Conservation (phyloP, 805 yeast genomes). For the Torulaspora delbrueckii region DNA sequence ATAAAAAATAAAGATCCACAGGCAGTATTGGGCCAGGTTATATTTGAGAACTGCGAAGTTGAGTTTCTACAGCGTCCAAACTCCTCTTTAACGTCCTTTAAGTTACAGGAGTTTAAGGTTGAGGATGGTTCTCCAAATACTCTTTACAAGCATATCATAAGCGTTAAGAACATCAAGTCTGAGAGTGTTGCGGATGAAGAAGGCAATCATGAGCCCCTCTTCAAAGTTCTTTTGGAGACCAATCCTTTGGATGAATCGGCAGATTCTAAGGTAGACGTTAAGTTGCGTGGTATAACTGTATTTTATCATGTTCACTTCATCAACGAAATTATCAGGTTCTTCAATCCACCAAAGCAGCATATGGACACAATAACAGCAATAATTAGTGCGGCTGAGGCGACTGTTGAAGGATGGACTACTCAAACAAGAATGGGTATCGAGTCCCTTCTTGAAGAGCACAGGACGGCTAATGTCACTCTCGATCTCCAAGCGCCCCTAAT, state of each 20-base stretch:
- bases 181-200: conserved; percentile 32
- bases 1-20: conserved; percentile 39
- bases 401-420: conserved; percentile 82
- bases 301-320: conserved; percentile 83
- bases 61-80: conserved; percentile 73
- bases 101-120: conserved; percentile 73
- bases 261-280: conserved; percentile 69
- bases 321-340: conserved; percentile 68
- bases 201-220: conserved; percentile 55
- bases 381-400: conserved; percentile 90
- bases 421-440: conserved; percentile 91
- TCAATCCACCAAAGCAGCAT: conserved; percentile 81
- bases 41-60: conserved; percentile 76
- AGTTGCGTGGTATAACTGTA: conserved; percentile 80
- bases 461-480: conserved; percentile 75
- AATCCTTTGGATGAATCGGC: conserved; percentile 84
- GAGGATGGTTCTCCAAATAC: conserved; percentile 82
- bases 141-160: conserved; percentile 80
- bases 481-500: conserved; percentile 93
- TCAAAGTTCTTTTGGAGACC: conserved; percentile 74
- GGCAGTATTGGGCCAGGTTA: conserved; percentile 62
- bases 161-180: conserved; percentile 61
- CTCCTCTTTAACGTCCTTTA: conserved; percentile 66
- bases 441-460: conserved; percentile 91
- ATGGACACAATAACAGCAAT: conserved; percentile 85